Conservation (phyloP, 2,329 filamentous ascomycete genomes). For the Beauveria pseudobassiana region DNA sequence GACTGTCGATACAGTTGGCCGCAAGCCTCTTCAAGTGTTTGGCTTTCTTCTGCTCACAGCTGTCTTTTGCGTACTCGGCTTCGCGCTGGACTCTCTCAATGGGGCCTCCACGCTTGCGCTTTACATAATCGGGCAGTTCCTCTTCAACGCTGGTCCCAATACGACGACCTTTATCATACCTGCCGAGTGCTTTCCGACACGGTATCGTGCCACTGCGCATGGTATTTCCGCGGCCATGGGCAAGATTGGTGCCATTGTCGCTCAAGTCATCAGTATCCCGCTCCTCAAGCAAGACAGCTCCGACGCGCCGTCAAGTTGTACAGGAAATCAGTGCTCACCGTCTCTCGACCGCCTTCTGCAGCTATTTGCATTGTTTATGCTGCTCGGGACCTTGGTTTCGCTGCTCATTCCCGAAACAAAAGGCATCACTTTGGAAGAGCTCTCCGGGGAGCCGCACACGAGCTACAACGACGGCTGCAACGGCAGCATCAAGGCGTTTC, state of each 20-base stretch:
- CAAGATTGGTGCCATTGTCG: constrained; percentile 61
- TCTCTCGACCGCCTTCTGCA: constrained; percentile 69
- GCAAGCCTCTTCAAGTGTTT: constrained; percentile 65
- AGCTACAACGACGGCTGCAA: constrained; percentile 47
- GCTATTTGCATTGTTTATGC: constrained; percentile 75
- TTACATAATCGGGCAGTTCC: constrained; percentile 58
- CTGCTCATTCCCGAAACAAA: constrained; percentile 74
- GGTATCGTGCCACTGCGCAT: constrained; percentile 55
- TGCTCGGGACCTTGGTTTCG: constrained; percentile 59
- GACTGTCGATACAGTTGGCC: constrained; percentile 66
- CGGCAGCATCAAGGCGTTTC: constrained; percentile 33
- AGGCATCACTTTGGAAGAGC: constrained; percentile 62
- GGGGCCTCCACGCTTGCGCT: constrained; percentile 47
- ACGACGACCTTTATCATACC: constrained; percentile 60
- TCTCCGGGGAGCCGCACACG: constrained; percentile 59
- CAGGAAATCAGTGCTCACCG: constrained; percentile 40
- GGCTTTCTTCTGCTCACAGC: constrained; percentile 56
- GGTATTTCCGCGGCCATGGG: constrained; percentile 59
- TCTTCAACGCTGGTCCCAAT: constrained; percentile 61
- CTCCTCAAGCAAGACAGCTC: constrained; percentile 46
- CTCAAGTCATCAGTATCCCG: constrained; percentile 58
- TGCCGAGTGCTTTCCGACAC: constrained; percentile 57
- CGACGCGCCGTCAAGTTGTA: constrained; percentile 35
- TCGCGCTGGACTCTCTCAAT: constrained; percentile 44
- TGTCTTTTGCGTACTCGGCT: constrained; percentile 56